Evolutionary conservation across 2,329 filamentous ascomycete species (phyloP).

Genomic region (Teratosphaeria gauchensis): DNA sequence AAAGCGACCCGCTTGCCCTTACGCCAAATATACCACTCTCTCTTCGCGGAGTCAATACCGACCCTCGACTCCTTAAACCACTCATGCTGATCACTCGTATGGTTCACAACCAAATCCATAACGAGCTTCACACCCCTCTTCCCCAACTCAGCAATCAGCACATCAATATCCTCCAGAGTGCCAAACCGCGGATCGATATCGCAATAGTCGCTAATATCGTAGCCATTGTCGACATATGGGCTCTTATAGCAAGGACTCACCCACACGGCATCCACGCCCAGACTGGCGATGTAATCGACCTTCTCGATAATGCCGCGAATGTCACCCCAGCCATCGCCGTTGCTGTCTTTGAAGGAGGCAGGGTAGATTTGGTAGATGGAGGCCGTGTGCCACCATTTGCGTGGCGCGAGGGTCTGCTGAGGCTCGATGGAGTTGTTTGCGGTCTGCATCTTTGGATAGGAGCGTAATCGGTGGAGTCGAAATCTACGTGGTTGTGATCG

Average conservation of each 20-base stretch:
- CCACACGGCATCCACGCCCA: slow-evolving; percentile 59
- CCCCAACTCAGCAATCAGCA: slow-evolving; percentile 34
- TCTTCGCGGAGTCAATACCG: slow-evolving; percentile 42
- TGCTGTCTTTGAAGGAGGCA: slow-evolving; percentile 39
- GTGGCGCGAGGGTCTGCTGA: background rate
- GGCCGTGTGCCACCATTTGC: slow-evolving; percentile 34
- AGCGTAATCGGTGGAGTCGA: no score
- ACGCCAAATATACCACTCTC: slow-evolving; percentile 59
- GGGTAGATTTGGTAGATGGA: slow-evolving; percentile 38
- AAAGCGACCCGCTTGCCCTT: slow-evolving; percentile 36
- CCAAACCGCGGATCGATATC: slow-evolving; percentile 41
- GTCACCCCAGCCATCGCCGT: slow-evolving; percentile 52
- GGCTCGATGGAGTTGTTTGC: background rate
- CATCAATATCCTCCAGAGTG: slow-evolving; percentile 36
- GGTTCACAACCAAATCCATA: slow-evolving; percentile 27
- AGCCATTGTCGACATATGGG: slow-evolving; percentile 46
- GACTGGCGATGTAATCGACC: slow-evolving; percentile 52
- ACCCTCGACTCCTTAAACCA: slow-evolving; percentile 50
- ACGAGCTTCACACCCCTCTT: slow-evolving; percentile 39
- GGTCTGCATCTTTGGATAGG: background rate
- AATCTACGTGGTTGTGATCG: no score
- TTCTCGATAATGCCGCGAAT: slow-evolving; percentile 55
- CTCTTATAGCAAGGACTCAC: slow-evolving; percentile 50
- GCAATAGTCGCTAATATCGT: slow-evolving; percentile 40
- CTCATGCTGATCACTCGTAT: slow-evolving; percentile 36